Conservation (phyloP, 345 rosid genomes). For the Euphorbia peplus region DNA sequence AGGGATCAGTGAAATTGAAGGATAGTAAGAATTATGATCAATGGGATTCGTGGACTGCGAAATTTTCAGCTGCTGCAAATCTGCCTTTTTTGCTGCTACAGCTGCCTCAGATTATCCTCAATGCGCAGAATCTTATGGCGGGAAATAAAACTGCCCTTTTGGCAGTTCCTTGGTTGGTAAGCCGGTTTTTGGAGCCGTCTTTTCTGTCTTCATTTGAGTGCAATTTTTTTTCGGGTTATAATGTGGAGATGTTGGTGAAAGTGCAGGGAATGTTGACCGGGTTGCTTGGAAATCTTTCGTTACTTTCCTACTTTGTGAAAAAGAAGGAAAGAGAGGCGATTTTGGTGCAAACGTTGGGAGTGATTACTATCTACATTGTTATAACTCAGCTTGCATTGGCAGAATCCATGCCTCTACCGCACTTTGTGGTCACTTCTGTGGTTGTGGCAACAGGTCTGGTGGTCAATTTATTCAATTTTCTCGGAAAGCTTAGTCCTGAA, state of each 20-base stretch:
- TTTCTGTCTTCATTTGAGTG: neutral
- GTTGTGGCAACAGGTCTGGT: constrained; percentile 60
- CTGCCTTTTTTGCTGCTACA: constrained; percentile 79
- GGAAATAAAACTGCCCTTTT: constrained; percentile 77
- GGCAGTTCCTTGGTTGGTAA: constrained; percentile 93
- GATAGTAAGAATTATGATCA: constrained; percentile 39
- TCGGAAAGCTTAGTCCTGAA: constrained; percentile 41
- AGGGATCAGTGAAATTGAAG: constrained; percentile 43
- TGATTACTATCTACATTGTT: constrained; percentile 50
- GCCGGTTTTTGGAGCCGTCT: neutral
- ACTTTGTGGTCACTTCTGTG: constrained; percentile 47
- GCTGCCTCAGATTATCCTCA: constrained; percentile 87
- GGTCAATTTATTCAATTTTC: constrained; percentile 54
- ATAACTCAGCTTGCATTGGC: constrained; percentile 78
- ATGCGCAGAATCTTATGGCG: constrained; percentile 66
- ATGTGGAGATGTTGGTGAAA: constrained; percentile 15
- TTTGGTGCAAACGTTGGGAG: constrained; percentile 82
- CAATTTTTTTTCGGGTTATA: too few relatives aligned
- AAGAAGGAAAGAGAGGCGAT: constrained; percentile 77
- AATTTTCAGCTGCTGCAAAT: constrained; percentile 66
- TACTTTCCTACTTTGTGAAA: constrained; percentile 78
- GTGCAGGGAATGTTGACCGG: constrained; percentile 89
- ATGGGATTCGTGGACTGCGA: constrained; percentile 87
- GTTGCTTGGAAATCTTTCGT: constrained; percentile 77
- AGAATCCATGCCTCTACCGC: constrained; percentile 72